A percentile compares a stretch with the other conserved stretches of the same genome.
phyloP scores from a whole-genome alignment of 1,139 yeast genomes.

The Suhomyces yuchorum region DNA sequence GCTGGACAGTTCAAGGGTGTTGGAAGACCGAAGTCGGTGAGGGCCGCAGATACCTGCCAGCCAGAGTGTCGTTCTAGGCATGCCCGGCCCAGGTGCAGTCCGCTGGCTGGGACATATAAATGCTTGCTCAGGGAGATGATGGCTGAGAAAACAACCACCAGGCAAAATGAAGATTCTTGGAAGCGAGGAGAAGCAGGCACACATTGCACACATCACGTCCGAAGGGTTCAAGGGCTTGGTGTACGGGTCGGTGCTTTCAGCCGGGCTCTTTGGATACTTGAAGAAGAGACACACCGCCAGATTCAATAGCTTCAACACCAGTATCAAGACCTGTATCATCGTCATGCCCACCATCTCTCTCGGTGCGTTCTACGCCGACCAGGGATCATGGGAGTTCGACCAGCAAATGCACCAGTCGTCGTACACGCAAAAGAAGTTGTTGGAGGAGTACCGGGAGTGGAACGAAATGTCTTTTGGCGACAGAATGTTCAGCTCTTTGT shows the following conservation, averaged over 20 bases:
- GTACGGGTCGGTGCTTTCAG: slow-evolving; percentile 38
- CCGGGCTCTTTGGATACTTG: slow-evolving; percentile 37
- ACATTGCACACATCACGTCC: slow-evolving; percentile 35
- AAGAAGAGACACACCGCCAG: slow-evolving; percentile 37
- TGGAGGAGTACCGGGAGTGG: slow-evolving; percentile 28
- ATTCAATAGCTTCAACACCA: slow-evolving; percentile 40
- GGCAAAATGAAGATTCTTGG: slow-evolving; percentile 41
- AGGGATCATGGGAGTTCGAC: slow-evolving; percentile 53
- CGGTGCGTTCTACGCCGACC: slow-evolving; percentile 49
- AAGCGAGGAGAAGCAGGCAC: slow-evolving; percentile 47
- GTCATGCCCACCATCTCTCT: slow-evolving; percentile 45
- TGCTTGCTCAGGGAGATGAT: not conserved
- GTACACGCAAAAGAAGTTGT: slow-evolving; percentile 26
- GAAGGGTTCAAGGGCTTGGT: slow-evolving; percentile 47
- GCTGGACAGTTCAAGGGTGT: too few species aligned
- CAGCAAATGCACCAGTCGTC: slow-evolving; percentile 40
- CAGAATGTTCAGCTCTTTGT: slow-evolving; percentile 42
- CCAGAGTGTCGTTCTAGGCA: too few species aligned
- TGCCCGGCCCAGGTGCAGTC: slow-evolving; percentile 3
- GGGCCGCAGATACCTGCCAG: too few species aligned
- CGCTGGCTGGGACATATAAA: not conserved
- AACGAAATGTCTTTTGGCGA: slow-evolving; percentile 18
- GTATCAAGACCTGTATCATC: slow-evolving; percentile 43
- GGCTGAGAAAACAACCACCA: not conserved
- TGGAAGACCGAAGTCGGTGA: too few species aligned